Evolutionary conservation across 2,329 filamentous ascomycete species (phyloP), one percentile per base, ranked within the genome.

Genomic region (Colletotrichum agaves): DNA sequence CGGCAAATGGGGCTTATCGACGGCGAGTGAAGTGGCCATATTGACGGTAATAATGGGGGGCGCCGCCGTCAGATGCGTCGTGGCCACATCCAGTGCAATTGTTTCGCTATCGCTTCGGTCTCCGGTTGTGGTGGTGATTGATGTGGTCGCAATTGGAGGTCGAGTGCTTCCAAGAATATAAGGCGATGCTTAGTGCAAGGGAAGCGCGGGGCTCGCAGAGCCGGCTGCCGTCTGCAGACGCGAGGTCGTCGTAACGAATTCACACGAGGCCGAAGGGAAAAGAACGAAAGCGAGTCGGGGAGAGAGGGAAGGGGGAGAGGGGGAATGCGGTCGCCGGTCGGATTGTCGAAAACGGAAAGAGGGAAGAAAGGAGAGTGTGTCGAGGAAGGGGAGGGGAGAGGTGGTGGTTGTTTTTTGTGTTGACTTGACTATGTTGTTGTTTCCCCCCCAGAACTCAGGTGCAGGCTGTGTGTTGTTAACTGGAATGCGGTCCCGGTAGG

Each of bases 11-110:
- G 79, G 78, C 73, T 78, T 80, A 72, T 81, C 82, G 71, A 79
- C 74, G 71, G 78, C 75, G 74, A 81, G 75, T 70, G 80, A 80
- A 69, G 81, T 81, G 72, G 80, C 79, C 82, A 84, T 84, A 69
- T 63, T 79, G 74, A 67, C 60, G 57, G 31, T 17, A 58, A 69
- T 55, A 53, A 67, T 60, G 58, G 60, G 56, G 61, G 63, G 57
- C 52, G 55, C 62, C 63, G 66, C 63, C 65, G 64, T 69, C 39
- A 69, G 43, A 52, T 56, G 21, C 62, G 61, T 58, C 46, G 62
- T 17, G 62, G 66, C 61, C 47, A 67, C 66, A 69, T 69, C 49
- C 66, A 69, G 63, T 59, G 62, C 66, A 56, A 46, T 41, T 60
- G 23, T 64, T 17, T 37, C 17, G 41, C 59, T 41, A 39, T 41